Base-by-base conservation (phyloP, 75 land plant species). In the Sequoiadendron giganteum region DNA sequence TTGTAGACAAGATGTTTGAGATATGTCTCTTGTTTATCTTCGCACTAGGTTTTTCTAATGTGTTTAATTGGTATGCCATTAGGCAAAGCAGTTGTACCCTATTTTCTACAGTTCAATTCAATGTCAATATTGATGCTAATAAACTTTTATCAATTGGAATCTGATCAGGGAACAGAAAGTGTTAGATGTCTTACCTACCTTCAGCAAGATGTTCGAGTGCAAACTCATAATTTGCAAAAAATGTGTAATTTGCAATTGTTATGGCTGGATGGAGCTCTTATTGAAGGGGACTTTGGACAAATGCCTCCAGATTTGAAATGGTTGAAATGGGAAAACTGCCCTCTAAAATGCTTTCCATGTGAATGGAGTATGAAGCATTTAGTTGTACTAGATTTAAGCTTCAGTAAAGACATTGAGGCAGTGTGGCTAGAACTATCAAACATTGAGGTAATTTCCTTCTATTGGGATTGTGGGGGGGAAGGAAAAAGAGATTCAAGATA, bases 301-400 rank as follows among this genome's bases (percentile, higher is more conserved):
- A 85, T 85, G 86, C 86, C 86, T 85, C 68, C 58, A 85, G 42
- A 52, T 47, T 49, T 85, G 3, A 85, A 85, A 56, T 85, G 86
- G 86, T 21, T 85, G 65, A 85, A 43, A 85, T 85, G 86, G 86
- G 68, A 85, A 85, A 85, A 85, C 68, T 85, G 86, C 68, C 86
- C 86, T n/a, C 65, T 56, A 36, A 85, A 85, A 55, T 85, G 21
- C 42, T n/a, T 85, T 30, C 86, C 86, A 38, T 36, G 65, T 55
- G 86, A 85, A 85, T 56, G 86, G 86, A 85, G 38, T 85, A 56
- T 85, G 86, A 54, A 56, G 68, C 86, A 55, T 56, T 42, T 85
- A 38, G 86, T 48, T n/a, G 86, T 85, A 1, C 65, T 85, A 38
- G 86, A 85, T 55, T 38, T 85, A 36, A 85, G 86, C n/a, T 85